Conservation (phyloP, 2,329 filamentous ascomycete genomes). For the Cytospora chrysosperma region DNA sequence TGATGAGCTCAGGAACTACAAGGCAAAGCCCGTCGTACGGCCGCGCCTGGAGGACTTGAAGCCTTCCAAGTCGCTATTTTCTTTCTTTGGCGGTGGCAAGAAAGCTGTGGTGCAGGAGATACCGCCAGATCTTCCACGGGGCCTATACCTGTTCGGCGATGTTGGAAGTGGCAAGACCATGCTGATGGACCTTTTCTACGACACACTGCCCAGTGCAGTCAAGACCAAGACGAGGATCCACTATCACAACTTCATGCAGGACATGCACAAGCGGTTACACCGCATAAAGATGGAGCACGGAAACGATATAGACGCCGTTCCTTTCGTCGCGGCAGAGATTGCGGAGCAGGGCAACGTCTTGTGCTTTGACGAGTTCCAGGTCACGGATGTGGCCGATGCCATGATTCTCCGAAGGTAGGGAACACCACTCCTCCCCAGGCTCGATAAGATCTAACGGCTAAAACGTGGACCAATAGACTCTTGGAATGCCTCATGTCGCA, state of each 20-base stretch:
- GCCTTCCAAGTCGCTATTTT: conserved; percentile 56
- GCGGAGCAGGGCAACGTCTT: conserved; percentile 81
- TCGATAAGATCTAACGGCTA: not conserved
- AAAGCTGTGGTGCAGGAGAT: conserved; percentile 51
- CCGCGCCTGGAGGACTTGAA: conserved; percentile 72
- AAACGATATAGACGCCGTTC: conserved; percentile 84
- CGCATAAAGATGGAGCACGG: conserved; percentile 86
- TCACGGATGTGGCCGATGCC: conserved; percentile 95
- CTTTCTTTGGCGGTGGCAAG: conserved; percentile 60
- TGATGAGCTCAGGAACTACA: conserved; percentile 74
- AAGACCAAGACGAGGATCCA: conserved; percentile 87
- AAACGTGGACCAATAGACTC: conserved; percentile 48
- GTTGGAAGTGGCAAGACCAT: conserved; percentile 98
- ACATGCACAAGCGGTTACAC: conserved; percentile 88
- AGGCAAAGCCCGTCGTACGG: conserved; percentile 70
- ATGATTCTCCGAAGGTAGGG: conserved; percentile 83
- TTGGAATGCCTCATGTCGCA: conserved; percentile 92
- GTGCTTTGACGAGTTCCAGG: conserved; percentile 99
- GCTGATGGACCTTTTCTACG: conserved; percentile 98
- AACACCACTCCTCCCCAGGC: not conserved
- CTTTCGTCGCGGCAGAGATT: conserved; percentile 92
- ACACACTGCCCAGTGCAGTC: conserved; percentile 80
- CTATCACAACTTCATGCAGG: conserved; percentile 99
- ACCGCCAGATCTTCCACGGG: conserved; percentile 74
- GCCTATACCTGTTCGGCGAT: conserved; percentile 93